phyloP scores from a whole-genome alignment of 1,284 basidiomycete genomes.

The Dichomitus squalens region DNA sequence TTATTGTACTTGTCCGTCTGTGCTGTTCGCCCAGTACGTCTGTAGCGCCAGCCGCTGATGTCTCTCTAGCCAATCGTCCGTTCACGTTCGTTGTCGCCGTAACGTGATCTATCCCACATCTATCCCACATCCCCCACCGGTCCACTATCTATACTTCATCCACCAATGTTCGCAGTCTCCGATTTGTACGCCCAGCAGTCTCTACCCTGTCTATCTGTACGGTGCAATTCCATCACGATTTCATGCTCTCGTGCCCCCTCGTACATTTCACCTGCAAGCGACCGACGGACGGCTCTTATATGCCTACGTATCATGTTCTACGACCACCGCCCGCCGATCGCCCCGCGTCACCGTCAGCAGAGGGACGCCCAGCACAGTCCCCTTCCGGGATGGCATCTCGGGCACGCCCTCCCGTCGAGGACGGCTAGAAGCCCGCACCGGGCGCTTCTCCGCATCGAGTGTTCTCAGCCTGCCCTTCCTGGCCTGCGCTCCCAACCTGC shows the following conservation, averaged over 20 bases:
- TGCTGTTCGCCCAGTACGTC: background rate
- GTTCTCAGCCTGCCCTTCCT: background rate
- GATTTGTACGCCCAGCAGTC: background rate
- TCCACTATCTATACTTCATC: background rate
- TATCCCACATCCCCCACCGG: background rate
- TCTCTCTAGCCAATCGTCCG: background rate
- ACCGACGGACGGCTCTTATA: too few species aligned
- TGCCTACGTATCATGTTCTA: too few species aligned
- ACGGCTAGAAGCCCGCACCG: slow-evolving; percentile 5
- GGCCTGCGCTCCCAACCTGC: background rate
- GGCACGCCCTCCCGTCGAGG: slow-evolving; percentile 11
- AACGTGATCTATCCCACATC: slow-evolving; percentile 1
- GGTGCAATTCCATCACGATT: background rate
- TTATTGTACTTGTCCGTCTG: background rate
- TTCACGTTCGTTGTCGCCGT: background rate
- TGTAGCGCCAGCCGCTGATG: background rate
- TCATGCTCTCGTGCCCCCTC: background rate
- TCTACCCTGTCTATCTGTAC: background rate
- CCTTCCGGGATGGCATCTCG: background rate
- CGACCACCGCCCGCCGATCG: too few species aligned
- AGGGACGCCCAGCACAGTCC: too few species aligned
- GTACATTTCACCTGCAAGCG: too few species aligned
- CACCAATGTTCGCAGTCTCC: background rate
- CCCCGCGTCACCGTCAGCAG: too few species aligned
- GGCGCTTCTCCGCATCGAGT: background rate